Evolutionary conservation across 2,329 filamentous ascomycete species (phyloP).

Genomic region (Cladosporium sp.): DNA sequence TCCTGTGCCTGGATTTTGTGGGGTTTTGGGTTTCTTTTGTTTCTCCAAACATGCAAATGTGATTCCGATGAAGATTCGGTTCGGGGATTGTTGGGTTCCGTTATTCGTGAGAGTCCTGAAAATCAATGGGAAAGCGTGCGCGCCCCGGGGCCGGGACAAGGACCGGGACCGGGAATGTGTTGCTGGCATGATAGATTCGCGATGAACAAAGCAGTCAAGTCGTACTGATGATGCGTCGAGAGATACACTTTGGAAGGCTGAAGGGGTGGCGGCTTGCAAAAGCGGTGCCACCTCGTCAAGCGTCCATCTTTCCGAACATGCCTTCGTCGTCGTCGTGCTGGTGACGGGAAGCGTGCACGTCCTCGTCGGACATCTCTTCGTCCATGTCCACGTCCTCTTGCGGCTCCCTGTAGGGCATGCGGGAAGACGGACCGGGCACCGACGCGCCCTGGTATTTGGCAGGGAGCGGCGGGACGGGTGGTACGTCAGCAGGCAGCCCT

Average conservation of each 20-base stretch:
- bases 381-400: constrained; percentile 41
- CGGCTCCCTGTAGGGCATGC: constrained; percentile 15
- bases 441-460: constrained; percentile 60
- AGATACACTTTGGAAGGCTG: background rate
- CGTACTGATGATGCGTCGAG: background rate
- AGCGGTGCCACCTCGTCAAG: constrained; percentile 43
- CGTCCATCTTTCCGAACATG: constrained; percentile 95
- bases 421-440: constrained; percentile 13
- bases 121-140: too few species aligned
- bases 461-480: constrained; percentile 81
- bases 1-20: background rate
- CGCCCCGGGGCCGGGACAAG: too few species aligned
- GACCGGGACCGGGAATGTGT: background rate
- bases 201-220: background rate
- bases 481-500: constrained; percentile 63
- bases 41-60: constrained; percentile 1
- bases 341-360: constrained; percentile 46
- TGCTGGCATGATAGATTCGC: background rate
- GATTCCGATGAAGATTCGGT: background rate
- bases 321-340: constrained; percentile 90
- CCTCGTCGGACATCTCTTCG: constrained; percentile 41
- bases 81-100: background rate
- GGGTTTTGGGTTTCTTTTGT: background rate
- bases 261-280: background rate
- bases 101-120: background rate